Base-by-base conservation (phyloP, 768 basidiomycete genomes). In the Artomyces pyxidatus region DNA sequence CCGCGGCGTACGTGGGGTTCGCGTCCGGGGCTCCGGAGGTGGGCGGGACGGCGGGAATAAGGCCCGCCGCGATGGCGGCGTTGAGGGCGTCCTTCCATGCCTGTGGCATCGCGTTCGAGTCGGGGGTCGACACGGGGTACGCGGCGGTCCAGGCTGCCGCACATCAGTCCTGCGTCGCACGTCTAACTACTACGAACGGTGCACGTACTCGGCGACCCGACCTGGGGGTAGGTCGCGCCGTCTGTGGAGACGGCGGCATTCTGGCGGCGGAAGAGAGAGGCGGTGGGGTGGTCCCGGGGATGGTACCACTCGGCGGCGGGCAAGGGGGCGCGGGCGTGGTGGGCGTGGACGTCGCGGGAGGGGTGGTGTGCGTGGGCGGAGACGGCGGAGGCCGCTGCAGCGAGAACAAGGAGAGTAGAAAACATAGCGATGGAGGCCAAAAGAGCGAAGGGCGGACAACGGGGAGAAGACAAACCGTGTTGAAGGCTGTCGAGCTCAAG, bases 1-100 rank as follows among this genome's bases (percentile, higher is more conserved):
- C 68, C 3, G 58, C 7, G 8, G 70, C 66, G 53, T 77, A 77
- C 2, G 54, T 61, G 1, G 71, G 72, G 40, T 57, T 65, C 9
- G 58, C 54, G 44, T 58, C 59, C 41, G 55, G 59, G 7, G 53
- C 47, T 52, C 65, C 68, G 7, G 68, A 69, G 3, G 85, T 68
- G 16, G 65, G 55, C 1, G 83, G 77, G 49, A 92, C 69, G 53
- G 78, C 62, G 1, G 93, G 92, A 46, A 95, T 86, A 55, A 75
- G 77, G 27, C 87, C 84, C 5, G 81, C 77, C 1, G 72, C 59
- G 16, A 83, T 70, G n/a, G 85, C 87, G 16, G 69, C 72, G 43
- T 77, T 71, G 53, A 93, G 72, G 6, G 88, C 86, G 58, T 77
- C 75, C 23, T 77, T 59, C 93, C 93, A 96, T 26, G 67, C 69